Base-by-base conservation (phyloP, 1,139 yeast genomes). In the Pichia sp. region DNA sequence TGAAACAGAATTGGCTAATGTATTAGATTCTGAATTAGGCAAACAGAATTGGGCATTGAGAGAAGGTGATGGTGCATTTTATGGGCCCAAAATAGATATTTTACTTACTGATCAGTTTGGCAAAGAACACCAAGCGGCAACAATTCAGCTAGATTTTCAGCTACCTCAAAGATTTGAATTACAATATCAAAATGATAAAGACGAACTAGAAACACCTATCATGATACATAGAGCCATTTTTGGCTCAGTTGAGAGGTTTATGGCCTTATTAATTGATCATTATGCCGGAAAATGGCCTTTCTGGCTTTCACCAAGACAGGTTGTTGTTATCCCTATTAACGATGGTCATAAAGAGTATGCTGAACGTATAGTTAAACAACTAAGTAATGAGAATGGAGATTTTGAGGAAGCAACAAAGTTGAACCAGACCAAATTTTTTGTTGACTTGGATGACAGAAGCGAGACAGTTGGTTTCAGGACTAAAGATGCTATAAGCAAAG, bases 21-120 rank as follows among this genome's bases (percentile, higher is more conserved):
- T 95, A 34, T 72, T 88, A 56, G 74, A 83, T 62, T 69, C 70
- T 44, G 88, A 88, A 70, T 79, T 84, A 50, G 88, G 85, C 50
- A 19, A 34, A 5, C 40, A 39, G 3, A 71, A 77, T 45, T 91
- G 97, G 97, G 84, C 81, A 58, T 66, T 89, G 53, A 86, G 89
- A 66, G 89, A 86, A 45, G 96, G 95, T 58, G 97, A 91, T 62
- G 98, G 98, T 63, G 98, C 98, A 32, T 91, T 91, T 71, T 91
- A 91, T 64, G 98, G 98, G 46, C 98, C 98, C 56, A 91, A 91
- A 74, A 91, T 91, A 59, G 98, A 91, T 68, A 82, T 91, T 56
- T 78, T 82, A 77, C 80, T 91, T 58, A 78, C 88, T 50, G 98
- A 91, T 63, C 93, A 95, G 31, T 76, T 84, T 62, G 79, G 78